Evolutionary conservation across 352 stramenopile species (phyloP), one percentile per base, ranked within the genome.

Genomic region (Phytophthora podocarpi): DNA sequence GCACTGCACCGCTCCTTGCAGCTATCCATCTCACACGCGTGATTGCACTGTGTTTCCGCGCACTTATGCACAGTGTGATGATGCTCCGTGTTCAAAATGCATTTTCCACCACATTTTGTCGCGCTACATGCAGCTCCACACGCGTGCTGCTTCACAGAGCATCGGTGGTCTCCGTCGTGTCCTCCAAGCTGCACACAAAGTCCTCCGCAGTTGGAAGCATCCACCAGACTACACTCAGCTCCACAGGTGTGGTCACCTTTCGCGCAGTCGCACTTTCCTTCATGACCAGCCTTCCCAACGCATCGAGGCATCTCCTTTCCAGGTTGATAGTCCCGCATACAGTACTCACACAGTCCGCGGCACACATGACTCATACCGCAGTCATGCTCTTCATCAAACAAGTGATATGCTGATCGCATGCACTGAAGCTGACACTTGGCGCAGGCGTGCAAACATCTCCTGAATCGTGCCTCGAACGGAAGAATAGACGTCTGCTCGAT

Each of bases 341-440:
- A 85, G 11, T 80, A 77, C 15, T 69, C 59, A 26, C 75, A 85
- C 5, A 64, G 36, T 31, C 62, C 53, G 26, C 58, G 52, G 28
- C 75, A 85, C 18, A 54, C 43, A 35, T 85, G 75, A 39, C 52
- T 67, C 59, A 72, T 78, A 9, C 73, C 72, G 40, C 75, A 85
- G 42, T 81, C 65, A 23, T 85, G 75, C 5, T 48, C 31, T n/a
- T 65, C 45, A 26, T 59, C 37, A 51, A 67, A 52, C 0, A 57
- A 70, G 27, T 85, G 75, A 11, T 50, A 66, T 5, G 53, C 35
- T 3, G 60, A 76, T n/a, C 57, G 53, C 57, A 82, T 71, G 24
- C 75, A 85, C 26, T 67, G 45, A 9, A 85, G 62, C 15, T 76
- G 65, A 20, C 75, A 85, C 7, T 72, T 39, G 1, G 56, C 15